phyloP scores from a whole-genome alignment of 441 rosid genomes.

The Populus hybrid region DNA sequence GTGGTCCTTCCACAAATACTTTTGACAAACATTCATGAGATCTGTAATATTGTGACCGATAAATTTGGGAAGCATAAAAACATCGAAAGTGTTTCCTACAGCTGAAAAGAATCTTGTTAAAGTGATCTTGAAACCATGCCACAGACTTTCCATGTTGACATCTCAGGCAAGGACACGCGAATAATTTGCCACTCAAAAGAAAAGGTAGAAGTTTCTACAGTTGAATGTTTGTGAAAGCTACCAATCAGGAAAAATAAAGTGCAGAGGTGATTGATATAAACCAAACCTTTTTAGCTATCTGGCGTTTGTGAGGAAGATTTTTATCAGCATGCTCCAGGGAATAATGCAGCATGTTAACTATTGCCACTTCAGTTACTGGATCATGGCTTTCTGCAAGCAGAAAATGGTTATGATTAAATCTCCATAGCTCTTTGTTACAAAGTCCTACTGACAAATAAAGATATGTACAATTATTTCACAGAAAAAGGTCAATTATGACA shows the following conservation, averaged over 20 bases:
- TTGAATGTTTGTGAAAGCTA: background rate
- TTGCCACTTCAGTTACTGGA: constrained; percentile 45
- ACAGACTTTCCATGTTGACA: background rate
- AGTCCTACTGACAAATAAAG: background rate
- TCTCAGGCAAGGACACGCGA: background rate
- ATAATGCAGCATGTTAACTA: constrained; percentile 62
- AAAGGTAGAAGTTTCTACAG: background rate
- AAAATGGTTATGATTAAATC: constrained; percentile 3
- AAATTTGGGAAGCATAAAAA: background rate
- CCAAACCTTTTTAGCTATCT: constrained; percentile 39
- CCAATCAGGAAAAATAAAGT: background rate
- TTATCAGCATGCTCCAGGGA: constrained; percentile 80
- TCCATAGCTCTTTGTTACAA: background rate
- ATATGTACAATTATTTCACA: background rate
- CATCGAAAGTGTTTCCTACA: background rate
- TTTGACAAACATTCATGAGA: background rate
- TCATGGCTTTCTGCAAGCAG: constrained; percentile 46
- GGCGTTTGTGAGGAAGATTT: constrained; percentile 44
- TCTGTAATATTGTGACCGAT: background rate
- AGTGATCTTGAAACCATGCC: background rate
- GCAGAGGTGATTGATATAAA: background rate
- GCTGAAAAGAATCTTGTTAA: background rate
- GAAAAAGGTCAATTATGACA: background rate
- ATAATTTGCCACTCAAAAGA: background rate
- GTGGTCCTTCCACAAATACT: no score